Conservation (phyloP, 2,329 filamentous ascomycete species). For the Cercospora nicotianae region DNA sequence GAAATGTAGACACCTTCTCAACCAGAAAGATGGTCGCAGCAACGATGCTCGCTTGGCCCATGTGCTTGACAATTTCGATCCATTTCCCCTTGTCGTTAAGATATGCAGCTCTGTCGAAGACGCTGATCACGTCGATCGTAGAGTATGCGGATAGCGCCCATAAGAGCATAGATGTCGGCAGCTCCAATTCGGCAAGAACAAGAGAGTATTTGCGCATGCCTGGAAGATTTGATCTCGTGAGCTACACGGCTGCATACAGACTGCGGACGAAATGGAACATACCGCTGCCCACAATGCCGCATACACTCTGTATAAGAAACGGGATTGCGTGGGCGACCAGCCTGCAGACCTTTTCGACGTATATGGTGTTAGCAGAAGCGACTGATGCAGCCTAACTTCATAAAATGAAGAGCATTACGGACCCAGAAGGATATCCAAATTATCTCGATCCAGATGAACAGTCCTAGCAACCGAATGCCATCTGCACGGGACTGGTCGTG, state of each 20-base stretch:
- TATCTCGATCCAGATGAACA: conserved; percentile 69
- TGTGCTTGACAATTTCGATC: conserved; percentile 49
- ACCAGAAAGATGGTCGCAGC: conserved; percentile 62
- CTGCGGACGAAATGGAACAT: not conserved
- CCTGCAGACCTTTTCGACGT: conserved; percentile 52
- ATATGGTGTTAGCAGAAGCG: not conserved
- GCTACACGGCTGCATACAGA: not conserved
- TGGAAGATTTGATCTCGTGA: not conserved
- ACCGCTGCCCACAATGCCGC: conserved; percentile 68
- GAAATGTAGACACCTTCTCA: conserved; percentile 55
- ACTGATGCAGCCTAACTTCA: not conserved
- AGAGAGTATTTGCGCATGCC: conserved; percentile 66
- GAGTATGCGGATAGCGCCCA: conserved; percentile 65
- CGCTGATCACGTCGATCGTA: conserved; percentile 54
- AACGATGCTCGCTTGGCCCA: conserved; percentile 61
- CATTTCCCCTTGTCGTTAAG: conserved; percentile 18
- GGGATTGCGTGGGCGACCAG: conserved; percentile 62
- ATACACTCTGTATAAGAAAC: conserved; percentile 65
- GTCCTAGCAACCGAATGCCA: conserved; percentile 54
- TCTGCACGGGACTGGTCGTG: conserved; percentile 34
- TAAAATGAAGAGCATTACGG: not conserved
- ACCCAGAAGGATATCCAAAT: conserved; percentile 66
- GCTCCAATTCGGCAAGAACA: conserved; percentile 59
- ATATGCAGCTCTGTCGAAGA: conserved; percentile 24
- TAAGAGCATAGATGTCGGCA: conserved; percentile 67